A percentile compares a stretch with the other conserved stretches of the same genome.
Conservation (phyloP, 306 rosid species). For the Quercus glauca region DNA sequence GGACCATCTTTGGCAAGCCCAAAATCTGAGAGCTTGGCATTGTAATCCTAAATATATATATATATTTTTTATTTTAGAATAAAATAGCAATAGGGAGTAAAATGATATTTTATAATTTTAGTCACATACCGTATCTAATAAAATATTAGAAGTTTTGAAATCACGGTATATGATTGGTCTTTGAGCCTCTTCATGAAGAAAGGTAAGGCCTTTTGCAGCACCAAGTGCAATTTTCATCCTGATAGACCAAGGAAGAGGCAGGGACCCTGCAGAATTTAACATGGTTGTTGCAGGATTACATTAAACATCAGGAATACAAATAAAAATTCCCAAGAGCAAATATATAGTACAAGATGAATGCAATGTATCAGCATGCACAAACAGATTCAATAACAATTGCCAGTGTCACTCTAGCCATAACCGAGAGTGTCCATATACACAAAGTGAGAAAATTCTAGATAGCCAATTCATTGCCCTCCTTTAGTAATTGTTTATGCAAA, state of each 20-base stretch:
- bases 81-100: constrained; percentile 12
- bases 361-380: neutral
- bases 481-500: neutral
- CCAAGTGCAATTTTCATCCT: constrained; percentile 95
- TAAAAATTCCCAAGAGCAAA: constrained; percentile 6
- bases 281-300: constrained; percentile 39
- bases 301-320: constrained; percentile 23
- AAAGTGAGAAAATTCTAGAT: neutral
- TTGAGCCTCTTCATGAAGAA: constrained; percentile 89
- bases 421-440: neutral
- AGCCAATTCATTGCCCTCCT: constrained; percentile 2
- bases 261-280: constrained; percentile 67
- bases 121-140: constrained; percentile 80
- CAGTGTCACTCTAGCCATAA: neutral
- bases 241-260: constrained; percentile 99
- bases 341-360: neutral
- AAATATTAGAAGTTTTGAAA: constrained; percentile 92
- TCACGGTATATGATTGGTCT: constrained; percentile 92
- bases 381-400: neutral
- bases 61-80: constrained; percentile 12
- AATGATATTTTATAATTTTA: constrained; percentile 13
- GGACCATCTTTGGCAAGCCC: constrained; percentile 99
- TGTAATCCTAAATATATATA: constrained; percentile 65
- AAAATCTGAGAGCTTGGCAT: constrained; percentile 92
- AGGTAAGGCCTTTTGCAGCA: constrained; percentile 95